Conservation (phyloP, 805 yeast species). For the Candida sphagnicola region DNA sequence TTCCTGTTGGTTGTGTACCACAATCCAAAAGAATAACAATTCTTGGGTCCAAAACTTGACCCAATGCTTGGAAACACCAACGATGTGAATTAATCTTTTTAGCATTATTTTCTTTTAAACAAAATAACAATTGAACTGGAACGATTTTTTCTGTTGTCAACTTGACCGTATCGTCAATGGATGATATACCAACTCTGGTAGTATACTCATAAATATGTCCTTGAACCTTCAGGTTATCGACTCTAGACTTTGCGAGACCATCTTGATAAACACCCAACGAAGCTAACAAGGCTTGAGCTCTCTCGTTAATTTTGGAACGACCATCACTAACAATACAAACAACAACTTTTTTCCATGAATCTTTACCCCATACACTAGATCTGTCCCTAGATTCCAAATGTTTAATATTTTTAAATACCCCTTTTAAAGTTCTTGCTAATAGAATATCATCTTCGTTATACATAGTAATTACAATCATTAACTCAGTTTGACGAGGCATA, state of each 20-base stretch:
- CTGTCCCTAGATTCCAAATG: conserved; percentile 47
- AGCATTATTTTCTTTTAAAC: conserved; percentile 59
- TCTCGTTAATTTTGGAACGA: conserved; percentile 59
- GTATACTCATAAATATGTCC: conserved; percentile 68
- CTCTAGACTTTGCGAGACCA: conserved; percentile 57
- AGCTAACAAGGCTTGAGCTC: conserved; percentile 60
- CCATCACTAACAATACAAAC: conserved; percentile 65
- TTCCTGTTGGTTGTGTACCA: conserved; percentile 60
- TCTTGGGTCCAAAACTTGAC: conserved; percentile 54
- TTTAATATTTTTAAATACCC: conserved; percentile 60
- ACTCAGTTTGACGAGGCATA: conserved; percentile 51
- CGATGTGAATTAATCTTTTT: conserved; percentile 66
- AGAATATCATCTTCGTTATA: conserved; percentile 64
- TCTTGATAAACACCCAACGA: conserved; percentile 66
- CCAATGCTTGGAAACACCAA: conserved; percentile 66
- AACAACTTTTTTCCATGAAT: conserved; percentile 57
- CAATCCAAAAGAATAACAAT: conserved; percentile 57
- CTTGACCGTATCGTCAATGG: conserved; percentile 50
- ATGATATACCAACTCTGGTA: conserved; percentile 49
- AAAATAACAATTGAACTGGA: conserved; percentile 59
- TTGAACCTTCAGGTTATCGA: conserved; percentile 56
- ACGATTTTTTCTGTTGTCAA: conserved; percentile 51
- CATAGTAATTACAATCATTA: conserved; percentile 61
- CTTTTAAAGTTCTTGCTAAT: conserved; percentile 59
- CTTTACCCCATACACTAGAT: conserved; percentile 47